phyloP scores from a whole-genome alignment of 176 grass and related monocot genomes.

The Alloteropsis semialata region DNA sequence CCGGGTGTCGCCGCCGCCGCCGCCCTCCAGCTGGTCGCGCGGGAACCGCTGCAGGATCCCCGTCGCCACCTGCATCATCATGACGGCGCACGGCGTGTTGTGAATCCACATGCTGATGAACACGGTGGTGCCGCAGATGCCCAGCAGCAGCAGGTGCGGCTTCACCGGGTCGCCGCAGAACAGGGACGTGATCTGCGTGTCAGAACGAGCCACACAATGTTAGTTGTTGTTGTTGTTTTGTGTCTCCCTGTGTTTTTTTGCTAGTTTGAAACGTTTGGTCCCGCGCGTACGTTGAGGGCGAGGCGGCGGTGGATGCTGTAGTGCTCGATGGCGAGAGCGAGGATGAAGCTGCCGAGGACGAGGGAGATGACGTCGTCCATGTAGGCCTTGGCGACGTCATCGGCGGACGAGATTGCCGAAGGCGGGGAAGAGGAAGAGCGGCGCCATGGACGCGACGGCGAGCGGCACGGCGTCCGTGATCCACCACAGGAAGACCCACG shows the following conservation, averaged over 20 bases:
- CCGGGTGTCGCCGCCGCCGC: not conserved
- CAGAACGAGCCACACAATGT: not conserved
- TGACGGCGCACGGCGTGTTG: conserved; percentile 76
- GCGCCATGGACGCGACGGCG: conserved; percentile 85
- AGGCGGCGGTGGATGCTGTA: conserved; percentile 90
- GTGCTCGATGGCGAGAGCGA: conserved; percentile 88
- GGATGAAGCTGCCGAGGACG: conserved; percentile 94
- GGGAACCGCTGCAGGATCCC: conserved; percentile 85
- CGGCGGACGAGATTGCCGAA: conserved; percentile 56
- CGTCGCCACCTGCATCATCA: conserved; percentile 85
- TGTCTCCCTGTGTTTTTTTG: not conserved
- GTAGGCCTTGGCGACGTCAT: conserved; percentile 68
- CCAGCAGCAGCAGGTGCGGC: conserved; percentile 68
- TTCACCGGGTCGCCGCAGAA: conserved; percentile 84
- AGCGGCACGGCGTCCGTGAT: conserved; percentile 82
- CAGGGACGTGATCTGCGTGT: conserved; percentile 52
- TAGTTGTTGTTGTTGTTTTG: not conserved
- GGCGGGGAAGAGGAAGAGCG: conserved; percentile 82
- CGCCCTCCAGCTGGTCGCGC: not conserved
- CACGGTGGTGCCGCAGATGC: conserved; percentile 62
- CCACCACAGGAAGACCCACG: conserved; percentile 97
- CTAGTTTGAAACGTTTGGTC: not conserved
- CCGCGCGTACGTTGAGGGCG: conserved; percentile 55
- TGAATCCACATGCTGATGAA: conserved; percentile 98
- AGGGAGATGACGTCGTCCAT: conserved; percentile 97